These are phyloP conservation scores for Xylaria arbuscula DNA, from an alignment of 2,329 filamentous ascomycete species.

Conservation along the genomic window DNA sequence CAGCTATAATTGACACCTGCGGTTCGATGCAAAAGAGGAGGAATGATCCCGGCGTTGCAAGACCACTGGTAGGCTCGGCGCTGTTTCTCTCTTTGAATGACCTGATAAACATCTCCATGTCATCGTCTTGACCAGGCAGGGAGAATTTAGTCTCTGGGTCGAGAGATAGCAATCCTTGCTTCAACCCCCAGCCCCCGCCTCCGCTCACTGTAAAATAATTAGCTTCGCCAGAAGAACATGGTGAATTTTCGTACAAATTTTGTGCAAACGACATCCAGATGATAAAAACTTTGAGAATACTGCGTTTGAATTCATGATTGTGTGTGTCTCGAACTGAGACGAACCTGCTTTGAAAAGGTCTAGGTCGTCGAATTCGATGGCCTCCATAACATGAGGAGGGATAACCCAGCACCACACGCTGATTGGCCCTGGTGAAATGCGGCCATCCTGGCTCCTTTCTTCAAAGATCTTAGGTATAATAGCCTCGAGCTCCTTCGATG, in stretches of 20 bases:
- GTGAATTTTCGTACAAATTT: conserved; percentile 55
- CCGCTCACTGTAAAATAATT: conserved; percentile 70
- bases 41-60: conserved; percentile 71
- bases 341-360: conserved; percentile 42
- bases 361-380: conserved; percentile 39
- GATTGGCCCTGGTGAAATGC: conserved; percentile 56
- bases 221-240: conserved; percentile 38
- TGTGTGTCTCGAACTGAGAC: conserved; percentile 43
- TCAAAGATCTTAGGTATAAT: conserved; percentile 70
- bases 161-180: conserved; percentile 80
- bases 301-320: conserved; percentile 44
- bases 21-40: conserved; percentile 73
- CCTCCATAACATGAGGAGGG: conserved; percentile 54
- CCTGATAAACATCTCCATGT: conserved; percentile 65
- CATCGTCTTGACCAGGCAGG: conserved; percentile 62
- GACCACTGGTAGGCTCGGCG: conserved; percentile 59
- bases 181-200: conserved; percentile 85
- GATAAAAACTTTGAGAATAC: conserved; percentile 53
- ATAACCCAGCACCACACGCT: conserved; percentile 80
- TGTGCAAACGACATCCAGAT: conserved; percentile 59
- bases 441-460: conserved; percentile 47
- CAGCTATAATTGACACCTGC: conserved; percentile 35
- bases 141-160: conserved; percentile 73
- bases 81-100: conserved; percentile 56
- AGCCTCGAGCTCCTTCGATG: conserved; percentile 77